A percentile compares a stretch with the other conserved stretches of the same genome.
phyloP scores from a whole-genome alignment of 2,329 filamentous ascomycete genomes.

The Coleophoma cylindrospora region DNA sequence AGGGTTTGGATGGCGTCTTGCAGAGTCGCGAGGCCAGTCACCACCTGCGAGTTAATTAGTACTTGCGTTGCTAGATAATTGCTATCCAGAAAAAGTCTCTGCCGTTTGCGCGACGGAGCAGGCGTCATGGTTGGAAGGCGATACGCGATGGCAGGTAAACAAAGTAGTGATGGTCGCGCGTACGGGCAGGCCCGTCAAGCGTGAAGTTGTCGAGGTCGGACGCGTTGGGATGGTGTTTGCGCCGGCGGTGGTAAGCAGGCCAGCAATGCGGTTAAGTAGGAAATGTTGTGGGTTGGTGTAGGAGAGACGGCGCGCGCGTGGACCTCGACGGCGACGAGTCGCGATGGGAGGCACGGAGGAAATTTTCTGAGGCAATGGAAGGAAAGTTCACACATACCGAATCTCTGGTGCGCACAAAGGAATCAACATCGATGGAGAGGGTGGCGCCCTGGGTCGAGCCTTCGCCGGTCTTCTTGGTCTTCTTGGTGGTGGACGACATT shows the following conservation, averaged over 20 bases:
- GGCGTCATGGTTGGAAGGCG: not conserved
- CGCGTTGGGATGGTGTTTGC: conserved; percentile 15
- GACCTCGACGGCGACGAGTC: conserved; percentile 15
- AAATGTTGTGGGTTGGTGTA: conserved; percentile 7
- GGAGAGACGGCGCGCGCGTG: conserved; percentile 10
- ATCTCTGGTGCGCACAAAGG: conserved; percentile 76
- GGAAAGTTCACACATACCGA: conserved; percentile 57
- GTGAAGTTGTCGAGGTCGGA: conserved; percentile 5
- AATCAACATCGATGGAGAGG: conserved; percentile 59
- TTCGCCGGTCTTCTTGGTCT: conserved; percentile 23
- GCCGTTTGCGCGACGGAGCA: conserved; percentile 9
- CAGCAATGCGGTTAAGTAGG: conserved; percentile 7
- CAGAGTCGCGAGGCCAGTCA: conserved; percentile 73
- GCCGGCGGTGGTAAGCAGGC: conserved; percentile 7
- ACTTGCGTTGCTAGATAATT: conserved; percentile 13
- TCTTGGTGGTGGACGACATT: conserved; percentile 31
- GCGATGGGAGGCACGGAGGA: conserved; percentile 3
- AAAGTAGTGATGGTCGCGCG: conserved; percentile 10
- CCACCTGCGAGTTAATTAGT: conserved; percentile 49
- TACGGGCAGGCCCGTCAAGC: conserved; percentile 10
- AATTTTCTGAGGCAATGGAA: conserved; percentile 5
- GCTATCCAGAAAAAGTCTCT: conserved; percentile 8
- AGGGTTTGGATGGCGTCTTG: conserved; percentile 75
- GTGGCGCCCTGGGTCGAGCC: conserved; percentile 14
- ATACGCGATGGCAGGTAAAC: conserved; percentile 4